Base-by-base conservation (phyloP, 164 flowering plant genomes). In the Magnolia changhungtana region DNA sequence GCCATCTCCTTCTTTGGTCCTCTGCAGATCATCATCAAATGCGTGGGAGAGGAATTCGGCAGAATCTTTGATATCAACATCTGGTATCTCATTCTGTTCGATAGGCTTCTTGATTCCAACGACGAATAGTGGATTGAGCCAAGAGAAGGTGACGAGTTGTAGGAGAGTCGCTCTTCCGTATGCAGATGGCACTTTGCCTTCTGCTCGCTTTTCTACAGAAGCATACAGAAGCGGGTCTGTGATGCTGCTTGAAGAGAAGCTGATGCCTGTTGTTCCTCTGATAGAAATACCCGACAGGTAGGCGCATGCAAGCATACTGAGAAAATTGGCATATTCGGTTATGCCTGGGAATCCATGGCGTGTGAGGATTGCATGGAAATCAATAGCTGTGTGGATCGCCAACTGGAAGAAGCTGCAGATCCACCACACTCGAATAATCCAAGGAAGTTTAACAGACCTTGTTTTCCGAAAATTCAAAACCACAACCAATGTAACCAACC, bases 81-180 rank as follows among this genome's bases (percentile, higher is more conserved):
- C 90, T 20, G 98, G 98, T 55, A 95, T 80, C 7, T 93, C 94
- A 77, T 89, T 89, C 76, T 80, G 90, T 70, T 91, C 94, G 0
- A 95, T 91, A 16, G 98, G 88, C 85, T 90, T 93, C 84, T 86
- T 87, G 71, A 73, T 67, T 24, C 98, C 97, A 59, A 86, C 82
- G 37, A 85, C 84, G 80, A 95, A 93, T 74, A 93, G 79, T 55
- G 96, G 94, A 74, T 87, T 93, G 71, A 93, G 90, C 98, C 98
- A 95, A 45, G 98, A 93, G 86, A 91, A 95, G 77, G 95, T 91
- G 27, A 95, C 71, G 3, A 90, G 93, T 73, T 91, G 94, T 73
- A 88, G 65, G 76, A 91, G 71, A 63, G 86, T 86, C 74, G 98
- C 92, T 77, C 80, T 89, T 72, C 89, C 95, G 81, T 90, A 95